Percentiles rank a stretch among this genome's conserved stretches.
Conservation (phyloP, 2,329 filamentous ascomycete species). For the Orbilia quercus region DNA sequence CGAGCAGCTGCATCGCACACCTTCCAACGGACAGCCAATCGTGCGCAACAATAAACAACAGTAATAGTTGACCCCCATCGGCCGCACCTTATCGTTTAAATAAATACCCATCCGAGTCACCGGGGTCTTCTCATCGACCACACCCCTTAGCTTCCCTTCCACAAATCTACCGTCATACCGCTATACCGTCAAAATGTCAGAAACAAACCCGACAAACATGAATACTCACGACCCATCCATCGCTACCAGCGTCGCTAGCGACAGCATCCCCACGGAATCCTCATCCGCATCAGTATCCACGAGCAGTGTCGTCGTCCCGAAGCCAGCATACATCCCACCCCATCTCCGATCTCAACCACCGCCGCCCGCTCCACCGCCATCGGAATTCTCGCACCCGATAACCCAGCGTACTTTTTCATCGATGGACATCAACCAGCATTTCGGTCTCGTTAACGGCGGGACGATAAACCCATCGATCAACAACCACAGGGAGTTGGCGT, state of each 20-base stretch:
- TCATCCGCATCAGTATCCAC: too few relatives aligned
- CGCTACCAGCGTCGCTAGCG: neutral
- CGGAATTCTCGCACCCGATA: neutral
- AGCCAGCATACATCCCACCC: conserved; percentile 49
- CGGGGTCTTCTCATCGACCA: too few relatives aligned
- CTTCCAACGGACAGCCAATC: too few relatives aligned
- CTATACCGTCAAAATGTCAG: too few relatives aligned
- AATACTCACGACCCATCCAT: neutral
- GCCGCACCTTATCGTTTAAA: too few relatives aligned
- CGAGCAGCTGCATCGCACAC: conserved; percentile 35
- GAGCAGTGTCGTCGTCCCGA: conserved; percentile 4
- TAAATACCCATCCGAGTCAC: conserved; percentile 25
- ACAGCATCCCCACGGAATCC: neutral
- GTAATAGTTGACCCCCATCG: too few relatives aligned
- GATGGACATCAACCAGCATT: conserved; percentile 56
- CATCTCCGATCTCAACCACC: conserved; percentile 31
- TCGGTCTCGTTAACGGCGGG: conserved; percentile 56
- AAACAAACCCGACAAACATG: conserved; percentile 5
- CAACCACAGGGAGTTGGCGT: conserved; percentile 58
- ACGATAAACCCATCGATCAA: conserved; percentile 57
- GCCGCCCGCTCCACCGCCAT: conserved; percentile 5
- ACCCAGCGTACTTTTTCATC: conserved; percentile 22
- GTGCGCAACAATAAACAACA: too few relatives aligned
- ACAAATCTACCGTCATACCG: too few relatives aligned
- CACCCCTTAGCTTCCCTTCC: too few relatives aligned